phyloP scores from a whole-genome alignment of 31 red algal species.

The Endocladia muricata region DNA sequence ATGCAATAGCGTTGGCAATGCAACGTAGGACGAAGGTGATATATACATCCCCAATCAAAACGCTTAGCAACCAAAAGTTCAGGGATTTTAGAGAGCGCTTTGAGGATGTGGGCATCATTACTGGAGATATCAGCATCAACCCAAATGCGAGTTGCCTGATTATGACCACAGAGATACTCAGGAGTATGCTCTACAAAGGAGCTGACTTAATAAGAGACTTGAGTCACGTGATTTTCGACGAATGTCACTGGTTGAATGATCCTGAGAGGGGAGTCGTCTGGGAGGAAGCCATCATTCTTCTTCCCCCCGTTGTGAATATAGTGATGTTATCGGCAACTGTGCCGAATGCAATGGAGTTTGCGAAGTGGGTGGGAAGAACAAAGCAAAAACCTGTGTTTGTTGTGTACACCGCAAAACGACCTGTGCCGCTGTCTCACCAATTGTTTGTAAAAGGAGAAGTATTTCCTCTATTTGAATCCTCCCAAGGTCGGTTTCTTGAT shows the following conservation, averaged over 20 bases:
- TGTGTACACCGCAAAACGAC: conserved; percentile 70
- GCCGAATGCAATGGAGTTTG: conserved; percentile 92
- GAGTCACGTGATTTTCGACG: conserved; percentile 96
- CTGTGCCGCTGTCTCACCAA: conserved; percentile 89
- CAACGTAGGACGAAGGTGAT: conserved; percentile 68
- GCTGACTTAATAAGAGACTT: conserved; percentile 95
- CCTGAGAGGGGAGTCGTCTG: conserved; percentile 97
- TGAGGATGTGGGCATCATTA: conserved; percentile 90
- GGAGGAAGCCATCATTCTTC: conserved; percentile 93
- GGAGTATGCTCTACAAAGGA: conserved; percentile 95
- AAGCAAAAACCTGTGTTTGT: conserved; percentile 81
- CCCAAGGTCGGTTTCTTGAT: conserved; percentile 59
- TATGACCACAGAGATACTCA: conserved; percentile 97
- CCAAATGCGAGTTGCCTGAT: conserved; percentile 76
- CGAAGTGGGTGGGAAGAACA: conserved; percentile 88
- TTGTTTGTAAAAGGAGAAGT: conserved; percentile 73
- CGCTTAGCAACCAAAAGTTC: conserved; percentile 97
- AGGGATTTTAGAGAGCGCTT: conserved; percentile 85
- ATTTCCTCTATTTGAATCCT: conserved; percentile 54
- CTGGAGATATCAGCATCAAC: conserved; percentile 89
- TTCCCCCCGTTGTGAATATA: conserved; percentile 74
- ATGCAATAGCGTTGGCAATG: conserved; percentile 89
- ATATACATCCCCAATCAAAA: conserved; percentile 98
- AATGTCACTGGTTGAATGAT: conserved; percentile 94
- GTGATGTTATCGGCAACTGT: conserved; percentile 95